phyloP scores from a whole-genome alignment of 139 green algal genomes.

The Chlorella sp. region DNA sequence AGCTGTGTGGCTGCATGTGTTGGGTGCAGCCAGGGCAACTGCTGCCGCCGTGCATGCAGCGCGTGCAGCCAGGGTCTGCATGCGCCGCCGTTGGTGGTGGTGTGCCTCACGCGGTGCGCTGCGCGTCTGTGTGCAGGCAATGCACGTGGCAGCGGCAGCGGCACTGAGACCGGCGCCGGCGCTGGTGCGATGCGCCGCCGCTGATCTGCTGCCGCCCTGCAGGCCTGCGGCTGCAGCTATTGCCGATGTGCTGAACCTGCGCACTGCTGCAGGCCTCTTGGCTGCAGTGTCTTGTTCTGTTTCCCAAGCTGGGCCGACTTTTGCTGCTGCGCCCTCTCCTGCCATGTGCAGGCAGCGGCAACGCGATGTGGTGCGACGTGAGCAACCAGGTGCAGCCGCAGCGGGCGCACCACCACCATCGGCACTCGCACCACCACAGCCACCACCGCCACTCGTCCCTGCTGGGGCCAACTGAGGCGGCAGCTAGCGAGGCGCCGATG shows the following conservation, averaged over 20 bases:
- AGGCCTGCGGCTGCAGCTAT: too few relatives aligned
- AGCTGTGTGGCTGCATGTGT: background rate
- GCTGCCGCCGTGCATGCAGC: too few relatives aligned
- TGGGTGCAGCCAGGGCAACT: too few relatives aligned
- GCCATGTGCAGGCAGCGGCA: slow-evolving; percentile 1
- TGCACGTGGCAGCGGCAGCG: slow-evolving; percentile 12
- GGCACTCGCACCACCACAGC: background rate
- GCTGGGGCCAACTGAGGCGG: slow-evolving; percentile 3
- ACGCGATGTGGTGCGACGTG: background rate
- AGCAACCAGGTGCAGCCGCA: slow-evolving; percentile 3
- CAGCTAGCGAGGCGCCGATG: slow-evolving; percentile 16
- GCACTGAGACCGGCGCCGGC: slow-evolving; percentile 23
- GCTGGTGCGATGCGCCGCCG: too few relatives aligned
- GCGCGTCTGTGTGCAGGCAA: slow-evolving; percentile 3
- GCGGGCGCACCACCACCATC: slow-evolving; percentile 16
- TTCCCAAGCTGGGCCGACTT: too few relatives aligned
- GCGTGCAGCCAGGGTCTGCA: too few relatives aligned
- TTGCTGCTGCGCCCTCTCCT: too few relatives aligned
- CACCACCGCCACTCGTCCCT: slow-evolving; percentile 9
- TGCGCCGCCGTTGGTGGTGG: too few relatives aligned
- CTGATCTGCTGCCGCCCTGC: too few relatives aligned
- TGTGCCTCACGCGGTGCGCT: background rate
- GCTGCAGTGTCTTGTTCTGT: too few relatives aligned
- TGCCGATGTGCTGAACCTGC: too few relatives aligned
- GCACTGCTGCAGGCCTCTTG: too few relatives aligned